Evolutionary conservation across 176 grass and related monocot genomes (phyloP).

Genomic region (Triticum aestivum): DNA sequence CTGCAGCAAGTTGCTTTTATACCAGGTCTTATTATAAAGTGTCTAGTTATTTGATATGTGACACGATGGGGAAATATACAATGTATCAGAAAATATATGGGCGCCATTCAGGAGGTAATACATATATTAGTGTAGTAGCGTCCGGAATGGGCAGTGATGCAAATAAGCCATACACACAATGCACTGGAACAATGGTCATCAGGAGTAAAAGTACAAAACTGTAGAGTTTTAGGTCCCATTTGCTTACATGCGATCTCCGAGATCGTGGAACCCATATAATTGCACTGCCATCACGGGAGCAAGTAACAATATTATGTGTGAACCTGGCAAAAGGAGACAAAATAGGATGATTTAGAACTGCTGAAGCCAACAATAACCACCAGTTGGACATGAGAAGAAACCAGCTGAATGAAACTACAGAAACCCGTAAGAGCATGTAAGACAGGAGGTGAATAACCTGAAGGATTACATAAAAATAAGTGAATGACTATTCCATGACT

Average conservation of each 20-base stretch:
- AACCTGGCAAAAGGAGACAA: conserved; percentile 63
- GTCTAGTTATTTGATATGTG: background rate
- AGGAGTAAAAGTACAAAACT: background rate
- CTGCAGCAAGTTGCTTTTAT: conserved; percentile 16
- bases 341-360: conserved; percentile 1
- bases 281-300: conserved; percentile 96
- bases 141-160: background rate
- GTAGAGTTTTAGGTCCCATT: background rate
- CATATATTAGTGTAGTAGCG: background rate
- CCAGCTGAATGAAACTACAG: background rate
- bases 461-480: conserved; percentile 5
- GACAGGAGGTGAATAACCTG: background rate
- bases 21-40: background rate
- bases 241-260: conserved; percentile 88
- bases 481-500: conserved; percentile 32
- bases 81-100: conserved; percentile 11
- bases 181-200: background rate
- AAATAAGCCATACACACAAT: conserved; percentile 11
- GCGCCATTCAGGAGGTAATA: background rate
- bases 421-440: conserved; percentile 19
- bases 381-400: background rate
- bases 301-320: conserved; percentile 97
- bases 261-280: conserved; percentile 99
- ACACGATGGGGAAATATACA: conserved; percentile 1
- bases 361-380: conserved; percentile 7